These are phyloP conservation scores for Colletotrichum tofieldiae DNA, from an alignment of 2,329 filamentous ascomycete genomes.

Conservation along the genomic window DNA sequence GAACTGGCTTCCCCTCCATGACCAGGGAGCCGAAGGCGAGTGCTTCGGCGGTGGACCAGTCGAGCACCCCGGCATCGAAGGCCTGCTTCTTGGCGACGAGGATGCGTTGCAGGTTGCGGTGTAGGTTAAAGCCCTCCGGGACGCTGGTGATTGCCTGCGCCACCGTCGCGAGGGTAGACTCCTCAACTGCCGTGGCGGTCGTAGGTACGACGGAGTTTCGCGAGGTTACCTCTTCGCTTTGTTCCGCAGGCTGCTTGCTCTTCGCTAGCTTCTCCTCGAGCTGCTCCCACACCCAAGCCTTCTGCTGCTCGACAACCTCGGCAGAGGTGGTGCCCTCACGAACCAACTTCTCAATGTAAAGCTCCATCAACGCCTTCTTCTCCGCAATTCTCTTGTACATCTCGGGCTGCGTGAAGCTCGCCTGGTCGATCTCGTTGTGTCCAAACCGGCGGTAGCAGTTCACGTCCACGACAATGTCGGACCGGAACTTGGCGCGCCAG, in stretches of 20 bases:
- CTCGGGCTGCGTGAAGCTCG: constrained; percentile 98
- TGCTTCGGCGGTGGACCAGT: constrained; percentile 97
- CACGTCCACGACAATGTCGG: constrained; percentile 96
- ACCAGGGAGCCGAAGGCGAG: constrained; percentile 93
- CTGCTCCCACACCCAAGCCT: constrained; percentile 99
- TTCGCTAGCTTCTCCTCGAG: constrained; percentile 96
- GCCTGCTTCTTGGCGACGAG: constrained; percentile 90
- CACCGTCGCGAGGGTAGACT: constrained; percentile 82
- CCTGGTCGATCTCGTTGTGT: constrained; percentile 99
- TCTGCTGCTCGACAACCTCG: constrained; percentile 97
- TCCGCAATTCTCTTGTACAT: constrained; percentile 98
- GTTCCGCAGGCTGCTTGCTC: constrained; percentile 95
- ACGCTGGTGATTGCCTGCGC: constrained; percentile 82
- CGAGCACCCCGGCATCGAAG: constrained; percentile 91
- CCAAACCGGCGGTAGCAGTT: constrained; percentile 99
- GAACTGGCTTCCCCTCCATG: constrained; percentile 94
- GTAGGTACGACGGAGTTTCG: constrained; percentile 92
- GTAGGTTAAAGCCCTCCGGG: constrained; percentile 89
- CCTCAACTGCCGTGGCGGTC: constrained; percentile 77
- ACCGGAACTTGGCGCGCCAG: constrained; percentile 98
- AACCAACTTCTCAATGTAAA: constrained; percentile 91
- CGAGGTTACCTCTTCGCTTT: constrained; percentile 90
- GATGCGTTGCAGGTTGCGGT: constrained; percentile 98
- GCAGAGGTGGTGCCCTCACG: constrained; percentile 95
- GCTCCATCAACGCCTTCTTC: constrained; percentile 87